A percentile compares a stretch with the other conserved stretches of the same genome.
phyloP scores from a whole-genome alignment of 73 alveolate species.

The Tetrahymena thermophila region DNA sequence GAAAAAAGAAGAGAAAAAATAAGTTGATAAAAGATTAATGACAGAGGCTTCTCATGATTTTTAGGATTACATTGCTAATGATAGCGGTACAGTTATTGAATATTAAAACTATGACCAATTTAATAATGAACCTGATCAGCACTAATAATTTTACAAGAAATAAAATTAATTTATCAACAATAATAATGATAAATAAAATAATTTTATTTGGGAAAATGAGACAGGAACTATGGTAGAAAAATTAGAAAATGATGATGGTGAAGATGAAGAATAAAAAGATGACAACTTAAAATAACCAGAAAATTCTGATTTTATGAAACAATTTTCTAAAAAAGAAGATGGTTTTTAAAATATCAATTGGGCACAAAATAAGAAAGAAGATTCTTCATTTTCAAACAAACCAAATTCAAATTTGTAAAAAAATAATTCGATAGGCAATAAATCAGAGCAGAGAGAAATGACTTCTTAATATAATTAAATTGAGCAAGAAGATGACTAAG shows the following conservation, averaged over 20 bases:
- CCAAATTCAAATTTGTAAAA: neutral
- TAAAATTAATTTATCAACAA: neutral
- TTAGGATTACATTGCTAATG: neutral
- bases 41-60: neutral
- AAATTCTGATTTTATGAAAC: neutral
- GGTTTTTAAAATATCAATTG: neutral
- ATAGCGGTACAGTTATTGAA: constrained; percentile 1
- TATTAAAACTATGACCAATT: constrained; percentile 23
- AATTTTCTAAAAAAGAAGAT: neutral
- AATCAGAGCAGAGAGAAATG: no score
- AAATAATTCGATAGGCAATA: neutral
- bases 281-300: neutral
- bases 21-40: neutral
- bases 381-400: neutral
- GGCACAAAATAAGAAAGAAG: neutral
- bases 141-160: neutral
- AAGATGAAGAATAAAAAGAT: neutral
- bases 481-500: neutral
- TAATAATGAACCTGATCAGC: constrained; percentile 2
- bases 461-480: neutral
- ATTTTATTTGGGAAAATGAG: constrained; percentile 25
- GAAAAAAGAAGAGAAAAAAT: neutral
- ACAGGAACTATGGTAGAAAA: constrained; percentile 46
- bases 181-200: neutral
- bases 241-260: neutral